These are phyloP conservation scores for Cardamine resedifolia DNA, from an alignment of 345 rosid species.

Conservation along the genomic window DNA sequence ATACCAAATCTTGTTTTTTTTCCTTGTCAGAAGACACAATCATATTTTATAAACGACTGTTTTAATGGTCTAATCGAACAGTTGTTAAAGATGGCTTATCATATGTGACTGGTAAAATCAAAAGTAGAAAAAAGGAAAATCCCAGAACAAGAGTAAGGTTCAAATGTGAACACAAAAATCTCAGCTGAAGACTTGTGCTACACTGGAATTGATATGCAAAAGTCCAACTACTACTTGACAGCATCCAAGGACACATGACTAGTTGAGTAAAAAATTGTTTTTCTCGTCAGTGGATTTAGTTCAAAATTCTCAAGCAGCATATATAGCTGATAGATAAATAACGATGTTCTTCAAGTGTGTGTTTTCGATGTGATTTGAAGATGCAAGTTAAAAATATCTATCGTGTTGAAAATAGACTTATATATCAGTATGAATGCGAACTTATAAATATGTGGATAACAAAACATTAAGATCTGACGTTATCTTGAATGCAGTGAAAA, in stretches of 20 bases:
- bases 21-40: not conserved
- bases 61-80: not conserved
- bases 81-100: not conserved
- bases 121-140: not conserved
- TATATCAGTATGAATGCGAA: slow-evolving; percentile 10
- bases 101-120: not conserved
- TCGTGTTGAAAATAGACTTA: not conserved
- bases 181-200: slow-evolving; percentile 29
- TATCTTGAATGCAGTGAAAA: not conserved
- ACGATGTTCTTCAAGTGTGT: not conserved
- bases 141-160: not conserved
- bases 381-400: not conserved
- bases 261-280: not conserved
- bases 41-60: not conserved
- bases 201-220: slow-evolving; percentile 27
- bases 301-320: not conserved
- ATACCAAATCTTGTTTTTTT: not conserved
- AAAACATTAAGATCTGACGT: not conserved
- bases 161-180: slow-evolving; percentile 28
- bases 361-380: not conserved
- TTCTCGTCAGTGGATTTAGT: not conserved
- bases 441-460: not conserved
- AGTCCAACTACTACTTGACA: slow-evolving; percentile 30
- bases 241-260: slow-evolving; percentile 27
- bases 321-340: too few relatives aligned